Percentiles rank a stretch among this genome's conserved stretches.
phyloP scores from a whole-genome alignment of 1,139 yeast species.

The Candida dubliniensis region DNA sequence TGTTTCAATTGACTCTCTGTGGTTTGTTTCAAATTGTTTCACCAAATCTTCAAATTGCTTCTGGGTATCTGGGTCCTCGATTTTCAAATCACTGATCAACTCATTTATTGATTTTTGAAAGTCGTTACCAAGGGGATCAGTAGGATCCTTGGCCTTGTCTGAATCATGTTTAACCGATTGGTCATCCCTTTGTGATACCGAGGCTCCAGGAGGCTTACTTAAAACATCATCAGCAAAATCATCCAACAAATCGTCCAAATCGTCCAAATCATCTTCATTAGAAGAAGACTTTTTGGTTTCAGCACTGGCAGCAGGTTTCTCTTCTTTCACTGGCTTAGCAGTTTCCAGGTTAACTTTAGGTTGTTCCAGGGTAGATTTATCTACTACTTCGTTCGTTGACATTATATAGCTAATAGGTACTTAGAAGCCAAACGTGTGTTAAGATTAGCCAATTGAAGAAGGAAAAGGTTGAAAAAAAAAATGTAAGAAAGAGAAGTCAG shows the following conservation, averaged over 20 bases:
- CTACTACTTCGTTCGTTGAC: too few species aligned
- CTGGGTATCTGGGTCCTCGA: slow-evolving; percentile 61
- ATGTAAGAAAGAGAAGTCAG: too few species aligned
- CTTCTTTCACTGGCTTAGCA: too few species aligned
- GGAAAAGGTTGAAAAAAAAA: too few species aligned
- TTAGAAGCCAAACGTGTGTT: too few species aligned
- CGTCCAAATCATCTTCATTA: slow-evolving; percentile 62
- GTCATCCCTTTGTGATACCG: slow-evolving; percentile 19
- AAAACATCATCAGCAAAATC: slow-evolving; percentile 78
- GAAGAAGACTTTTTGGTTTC: not conserved
- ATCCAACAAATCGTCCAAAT: slow-evolving; percentile 70
- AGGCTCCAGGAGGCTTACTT: slow-evolving; percentile 59
- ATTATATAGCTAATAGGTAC: too few species aligned
- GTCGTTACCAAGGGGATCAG: slow-evolving; percentile 37
- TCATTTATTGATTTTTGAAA: slow-evolving; percentile 53
- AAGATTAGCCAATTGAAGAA: too few species aligned
- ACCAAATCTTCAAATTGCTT: slow-evolving; percentile 52
- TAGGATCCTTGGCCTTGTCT: slow-evolving; percentile 13
- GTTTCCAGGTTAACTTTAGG: too few species aligned
- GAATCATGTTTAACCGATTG: not conserved
- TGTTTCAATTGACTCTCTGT: slow-evolving; percentile 36
- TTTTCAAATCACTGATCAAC: slow-evolving; percentile 57
- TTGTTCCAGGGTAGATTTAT: too few species aligned
- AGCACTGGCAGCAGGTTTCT: too few species aligned
- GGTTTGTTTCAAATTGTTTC: slow-evolving; percentile 44